Evolutionary conservation across 208 protist species (phyloP).

Genomic region (Balamuthia mandrillaris): DNA sequence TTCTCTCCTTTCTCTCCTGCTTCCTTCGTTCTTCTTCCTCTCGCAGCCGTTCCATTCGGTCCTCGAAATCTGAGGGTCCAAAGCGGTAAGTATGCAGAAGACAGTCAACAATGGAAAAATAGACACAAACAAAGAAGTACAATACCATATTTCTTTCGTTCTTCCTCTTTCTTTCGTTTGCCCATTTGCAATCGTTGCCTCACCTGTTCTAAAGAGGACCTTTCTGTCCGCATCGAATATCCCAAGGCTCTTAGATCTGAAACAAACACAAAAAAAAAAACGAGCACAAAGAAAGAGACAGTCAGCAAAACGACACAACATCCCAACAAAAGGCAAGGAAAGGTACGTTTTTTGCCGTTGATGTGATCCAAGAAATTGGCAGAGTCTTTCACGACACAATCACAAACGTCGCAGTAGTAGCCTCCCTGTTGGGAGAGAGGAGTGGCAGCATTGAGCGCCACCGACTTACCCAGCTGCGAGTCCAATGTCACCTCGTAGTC

Average conservation of each 20-base stretch:
- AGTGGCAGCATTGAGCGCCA: conserved; percentile 17
- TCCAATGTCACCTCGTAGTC: conserved; percentile 1
- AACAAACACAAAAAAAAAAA: not conserved
- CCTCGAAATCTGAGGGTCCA: too few species aligned
- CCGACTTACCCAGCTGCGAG: conserved; percentile 20
- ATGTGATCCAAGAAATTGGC: conserved; percentile 56
- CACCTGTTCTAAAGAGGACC: conserved; percentile 32
- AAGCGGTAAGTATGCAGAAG: too few species aligned
- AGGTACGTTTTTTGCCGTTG: conserved; percentile 60
- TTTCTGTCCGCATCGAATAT: conserved; percentile 12
- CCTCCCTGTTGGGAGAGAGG: conserved; percentile 25
- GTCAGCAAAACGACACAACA: too few species aligned
- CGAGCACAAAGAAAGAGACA: not conserved
- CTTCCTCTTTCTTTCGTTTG: conserved; percentile 30
- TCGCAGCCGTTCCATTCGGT: too few species aligned
- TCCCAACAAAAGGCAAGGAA: not conserved
- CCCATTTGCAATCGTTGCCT: not conserved
- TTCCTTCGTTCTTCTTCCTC: not conserved
- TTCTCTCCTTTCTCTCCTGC: not conserved
- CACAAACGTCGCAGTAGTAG: conserved; percentile 39
- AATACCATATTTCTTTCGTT: conserved; percentile 2
- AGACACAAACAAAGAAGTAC: too few species aligned
- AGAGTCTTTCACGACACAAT: conserved; percentile 43
- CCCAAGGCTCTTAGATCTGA: conserved; percentile 37
- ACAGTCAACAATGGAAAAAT: too few species aligned